Evolutionary conservation across 2,329 filamentous ascomycete species (phyloP), one percentile per base, ranked within the genome.

Genomic region (Sphaerulina vaccinii): DNA sequence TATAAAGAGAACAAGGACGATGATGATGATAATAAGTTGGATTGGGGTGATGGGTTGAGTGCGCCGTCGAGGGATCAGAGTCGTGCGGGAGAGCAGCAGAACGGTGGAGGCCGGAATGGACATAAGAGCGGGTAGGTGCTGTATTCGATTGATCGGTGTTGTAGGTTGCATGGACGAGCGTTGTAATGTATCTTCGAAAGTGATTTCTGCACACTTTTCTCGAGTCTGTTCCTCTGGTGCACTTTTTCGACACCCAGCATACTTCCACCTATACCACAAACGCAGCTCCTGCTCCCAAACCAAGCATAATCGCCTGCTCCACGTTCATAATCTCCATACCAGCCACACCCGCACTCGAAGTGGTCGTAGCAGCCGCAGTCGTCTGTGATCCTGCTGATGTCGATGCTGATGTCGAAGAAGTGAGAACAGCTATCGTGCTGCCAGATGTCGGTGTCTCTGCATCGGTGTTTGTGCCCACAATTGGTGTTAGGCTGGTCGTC

Each of bases 1-100:
- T 60, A 67, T 49, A 70, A 71, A 51, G 55, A 57, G 33, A 54
- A 57, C n/a, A 55, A 55, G 39, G 58, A 57, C 16, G 54, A 55
- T 21, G 57, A 59, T 19, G 51, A 54, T 29, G 57, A 59, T 29
- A 54, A 58, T 10, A 54, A 56, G 55, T 49, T 61, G 16, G 55
- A 61, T 44, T 61, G 59, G 59, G 58, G 56, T 5, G 54, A 58
- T 23, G 56, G 53, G 1, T 41, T 59, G 43, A 56, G 39, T 36
- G 29, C 51, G 39, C 49, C 40, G 18, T 54, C 48, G 46, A 43
- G 52, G n/a, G 45, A 37, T 22, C 57, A 57, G 48, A 55, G 52
- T 42, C 40, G 48, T 24, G 47, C 47, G 15, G 49, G 42, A 16
- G 48, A 38, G 23, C 44, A 39, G 35, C 21, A 38, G 15, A 15